Evolutionary conservation across 495 filamentous ascomycete species (phyloP), one percentile per base, ranked within the genome.

Genomic region (Daldinia bambusicola): DNA sequence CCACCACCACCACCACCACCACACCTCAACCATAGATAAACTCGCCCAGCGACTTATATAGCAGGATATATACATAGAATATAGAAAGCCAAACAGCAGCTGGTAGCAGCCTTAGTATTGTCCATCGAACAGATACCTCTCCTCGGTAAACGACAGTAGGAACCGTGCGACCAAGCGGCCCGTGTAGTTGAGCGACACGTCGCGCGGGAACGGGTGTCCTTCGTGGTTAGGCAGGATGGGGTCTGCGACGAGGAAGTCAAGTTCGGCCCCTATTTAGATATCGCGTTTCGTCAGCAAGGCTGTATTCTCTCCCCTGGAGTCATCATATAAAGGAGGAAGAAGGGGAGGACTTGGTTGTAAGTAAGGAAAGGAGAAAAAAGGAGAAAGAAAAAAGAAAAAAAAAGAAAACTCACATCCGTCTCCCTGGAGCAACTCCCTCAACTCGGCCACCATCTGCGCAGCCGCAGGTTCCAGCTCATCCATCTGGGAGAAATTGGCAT

Each of bases 91-190:
- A n/a, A 20, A 5, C 20, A 53, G 32, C 43, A 50, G 12, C 9
- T 41, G n/a, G 1, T 1, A 5, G 1, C 32, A 7, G 14, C 9
- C 36, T 16, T 65, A 76, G 41, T 75, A 76, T 36, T 76, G 65
- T 12, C 74, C 74, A 34, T 77, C 77, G 48, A 79, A 79, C 14
- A 79, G 74, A 57, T 78, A 75, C 56, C 65, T 68, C 69, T 85
- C 82, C 57, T 85, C 78, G 1, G 77, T 79, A 65, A 87, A 87
- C 0, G 82, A 84, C 5, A 82, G 75, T 63, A 87, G 69, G 69
- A 87, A 87, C 68, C 83, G 81, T 34, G 83, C 76, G 4, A 81
- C 74, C 43, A 87, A 73, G 2, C 84, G 79, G 3, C 85, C 84
- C 53, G 80, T 84, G 69, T 84, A 84, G 74, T 85, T 81, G 48